These are phyloP conservation scores for Ustilago shanxiensis DNA, from an alignment of 1,284 basidiomycete genomes.

Conservation along the genomic window DNA sequence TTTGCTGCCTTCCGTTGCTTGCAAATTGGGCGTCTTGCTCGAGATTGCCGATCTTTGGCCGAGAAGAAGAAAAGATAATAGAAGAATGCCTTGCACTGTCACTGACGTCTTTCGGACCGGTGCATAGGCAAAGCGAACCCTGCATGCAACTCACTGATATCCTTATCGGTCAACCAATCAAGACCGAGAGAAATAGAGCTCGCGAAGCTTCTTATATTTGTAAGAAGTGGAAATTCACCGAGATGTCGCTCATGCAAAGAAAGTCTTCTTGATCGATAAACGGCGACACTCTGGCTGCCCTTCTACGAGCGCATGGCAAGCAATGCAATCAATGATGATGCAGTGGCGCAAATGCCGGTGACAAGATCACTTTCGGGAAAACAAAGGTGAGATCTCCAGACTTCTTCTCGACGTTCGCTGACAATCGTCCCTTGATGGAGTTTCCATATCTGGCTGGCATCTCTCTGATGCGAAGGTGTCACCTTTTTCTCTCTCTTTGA, in stretches of 20 bases:
- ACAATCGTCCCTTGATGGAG: neutral
- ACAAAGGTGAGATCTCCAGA: conserved; percentile 8
- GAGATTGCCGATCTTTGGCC: conserved; percentile 22
- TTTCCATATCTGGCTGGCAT: conserved; percentile 23
- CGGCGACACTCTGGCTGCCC: conserved; percentile 5
- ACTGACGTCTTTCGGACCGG: conserved; percentile 1
- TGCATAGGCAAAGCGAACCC: conserved; percentile 10
- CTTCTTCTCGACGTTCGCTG: conserved; percentile 1
- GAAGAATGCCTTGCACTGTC: neutral
- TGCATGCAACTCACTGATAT: conserved; percentile 27
- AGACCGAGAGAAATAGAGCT: conserved; percentile 18
- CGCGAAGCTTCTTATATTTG: conserved; percentile 17
- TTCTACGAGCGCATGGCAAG: neutral
- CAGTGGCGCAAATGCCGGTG: conserved; percentile 13
- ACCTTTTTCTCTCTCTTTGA: neutral
- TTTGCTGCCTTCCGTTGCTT: neutral
- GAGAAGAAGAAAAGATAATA: neutral
- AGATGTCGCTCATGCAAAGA: conserved; percentile 19
- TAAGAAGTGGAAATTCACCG: conserved; percentile 10
- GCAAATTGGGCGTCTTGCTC: neutral
- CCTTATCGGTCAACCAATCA: conserved; percentile 26
- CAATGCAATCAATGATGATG: neutral
- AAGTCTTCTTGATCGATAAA: conserved; percentile 32
- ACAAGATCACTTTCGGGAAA: neutral
- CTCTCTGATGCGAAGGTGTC: conserved; percentile 6